These are phyloP conservation scores for Lycium ferocissimum DNA, from an alignment of 257 asterid genomes.

Conservation along the genomic window DNA sequence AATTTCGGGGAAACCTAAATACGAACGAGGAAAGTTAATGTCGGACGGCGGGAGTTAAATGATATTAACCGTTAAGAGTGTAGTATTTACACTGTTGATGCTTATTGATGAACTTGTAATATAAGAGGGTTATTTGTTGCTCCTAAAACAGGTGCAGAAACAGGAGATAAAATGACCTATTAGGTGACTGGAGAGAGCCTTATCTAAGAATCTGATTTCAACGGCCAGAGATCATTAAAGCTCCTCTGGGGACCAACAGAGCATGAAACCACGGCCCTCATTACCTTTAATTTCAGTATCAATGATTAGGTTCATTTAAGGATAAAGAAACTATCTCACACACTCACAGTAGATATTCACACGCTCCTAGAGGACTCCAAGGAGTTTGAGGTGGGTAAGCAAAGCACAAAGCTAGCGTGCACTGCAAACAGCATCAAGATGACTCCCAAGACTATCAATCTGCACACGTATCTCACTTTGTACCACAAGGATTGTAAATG, in stretches of 20 bases:
- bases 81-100: neutral
- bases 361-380: neutral
- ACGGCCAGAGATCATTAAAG: neutral
- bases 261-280: neutral
- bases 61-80: neutral
- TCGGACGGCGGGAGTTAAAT: neutral
- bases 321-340: neutral
- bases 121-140: neutral
- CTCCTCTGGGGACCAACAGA: neutral
- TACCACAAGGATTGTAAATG: neutral
- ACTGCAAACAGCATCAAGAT: constrained; percentile 1
- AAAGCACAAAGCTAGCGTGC: neutral
- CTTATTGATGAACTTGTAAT: neutral
- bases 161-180: neutral
- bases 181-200: constrained; percentile 4
- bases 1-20: neutral
- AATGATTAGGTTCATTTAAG: neutral
- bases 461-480: neutral
- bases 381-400: neutral
- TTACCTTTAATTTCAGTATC: constrained; percentile 7
- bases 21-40: neutral
- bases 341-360: neutral
- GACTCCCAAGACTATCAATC: constrained; percentile 21
- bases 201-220: neutral
- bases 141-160: neutral